phyloP scores from a whole-genome alignment of 1,139 yeast genomes.

The Blastobotrys malaysiensis region DNA sequence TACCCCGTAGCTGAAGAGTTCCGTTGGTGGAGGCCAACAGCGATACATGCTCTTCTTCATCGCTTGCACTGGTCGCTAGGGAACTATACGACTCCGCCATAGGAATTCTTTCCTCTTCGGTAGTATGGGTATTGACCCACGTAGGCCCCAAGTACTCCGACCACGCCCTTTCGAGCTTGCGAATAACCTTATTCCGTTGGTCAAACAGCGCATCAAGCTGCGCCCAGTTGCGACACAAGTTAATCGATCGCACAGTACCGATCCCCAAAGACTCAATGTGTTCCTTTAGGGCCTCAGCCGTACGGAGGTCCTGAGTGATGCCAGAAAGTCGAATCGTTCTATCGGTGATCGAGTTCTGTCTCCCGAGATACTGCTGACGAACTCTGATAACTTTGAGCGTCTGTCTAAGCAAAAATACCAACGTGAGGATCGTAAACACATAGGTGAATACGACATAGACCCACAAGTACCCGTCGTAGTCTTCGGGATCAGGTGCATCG shows the following conservation, averaged over 20 bases:
- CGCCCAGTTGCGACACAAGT: slow-evolving; percentile 83
- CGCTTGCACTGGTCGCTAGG: slow-evolving; percentile 13
- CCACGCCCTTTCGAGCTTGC: slow-evolving; percentile 67
- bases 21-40: neutral
- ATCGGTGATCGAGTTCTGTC: slow-evolving; percentile 87
- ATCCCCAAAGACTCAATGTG: slow-evolving; percentile 75
- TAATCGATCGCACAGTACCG: slow-evolving; percentile 71
- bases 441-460: slow-evolving; percentile 85
- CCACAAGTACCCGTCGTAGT: slow-evolving; percentile 48
- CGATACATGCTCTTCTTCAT: slow-evolving; percentile 6
- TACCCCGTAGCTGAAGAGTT: neutral
- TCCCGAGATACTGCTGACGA: slow-evolving; percentile 78
- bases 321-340: slow-evolving; percentile 86
- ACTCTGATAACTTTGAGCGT: slow-evolving; percentile 68
- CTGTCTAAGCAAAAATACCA: slow-evolving; percentile 56
- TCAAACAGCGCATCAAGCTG: slow-evolving; percentile 60
- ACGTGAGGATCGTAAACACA: slow-evolving; percentile 66
- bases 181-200: slow-evolving; percentile 49
- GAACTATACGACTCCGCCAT: slow-evolving; percentile 9
- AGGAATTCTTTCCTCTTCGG: slow-evolving; percentile 3
- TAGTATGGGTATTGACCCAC: slow-evolving; percentile 17
- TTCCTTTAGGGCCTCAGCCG: slow-evolving; percentile 58
- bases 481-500: slow-evolving; percentile 29
- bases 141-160: slow-evolving; percentile 57
- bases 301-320: slow-evolving; percentile 77